A percentile compares a stretch with the other conserved stretches of the same genome.
These are phyloP conservation scores for Dissoconium aciculare DNA, from an alignment of 2,329 filamentous ascomycete species.

Conservation along the genomic window DNA sequence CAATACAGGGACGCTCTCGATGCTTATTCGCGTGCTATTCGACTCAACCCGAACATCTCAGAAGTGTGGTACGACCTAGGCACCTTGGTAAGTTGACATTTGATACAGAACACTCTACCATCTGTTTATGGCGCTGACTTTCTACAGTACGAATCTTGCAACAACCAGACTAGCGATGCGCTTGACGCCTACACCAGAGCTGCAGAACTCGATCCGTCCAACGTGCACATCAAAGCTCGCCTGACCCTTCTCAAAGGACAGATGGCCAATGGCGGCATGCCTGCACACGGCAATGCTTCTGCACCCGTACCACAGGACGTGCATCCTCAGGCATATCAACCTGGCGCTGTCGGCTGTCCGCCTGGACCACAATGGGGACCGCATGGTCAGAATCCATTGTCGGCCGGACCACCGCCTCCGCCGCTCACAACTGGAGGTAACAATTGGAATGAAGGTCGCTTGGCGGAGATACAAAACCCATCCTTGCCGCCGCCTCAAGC, in stretches of 20 bases:
- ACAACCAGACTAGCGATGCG: conserved; percentile 95
- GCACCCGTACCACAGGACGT: conserved; percentile 91
- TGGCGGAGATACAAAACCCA: conserved; percentile 60
- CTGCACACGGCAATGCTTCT: conserved; percentile 46
- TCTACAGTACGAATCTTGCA: conserved; percentile 82
- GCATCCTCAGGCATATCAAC: conserved; percentile 85
- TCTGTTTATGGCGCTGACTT: conserved; percentile 20
- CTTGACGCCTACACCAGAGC: conserved; percentile 90
- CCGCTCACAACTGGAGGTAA: conserved; percentile 35
- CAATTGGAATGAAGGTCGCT: conserved; percentile 50
- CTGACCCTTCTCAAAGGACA: conserved; percentile 77
- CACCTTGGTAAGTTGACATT: conserved; percentile 56
- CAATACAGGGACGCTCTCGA: conserved; percentile 96
- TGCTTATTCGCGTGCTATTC: conserved; percentile 91
- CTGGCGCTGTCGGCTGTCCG: conserved; percentile 58
- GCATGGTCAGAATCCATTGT: conserved; percentile 50
- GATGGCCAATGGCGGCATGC: conserved; percentile 50
- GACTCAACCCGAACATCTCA: conserved; percentile 92
- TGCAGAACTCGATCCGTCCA: conserved; percentile 80
- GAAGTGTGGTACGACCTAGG: conserved; percentile 99
- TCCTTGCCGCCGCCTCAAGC: conserved; percentile 48
- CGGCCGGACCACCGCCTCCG: conserved; percentile 48
- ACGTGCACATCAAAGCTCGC: conserved; percentile 91
- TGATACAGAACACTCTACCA: background rate
- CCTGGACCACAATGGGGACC: conserved; percentile 82